Evolutionary conservation across 148 eudicot species (phyloP), one percentile per base, ranked within the genome.

Genomic region (Silene latifolia): DNA sequence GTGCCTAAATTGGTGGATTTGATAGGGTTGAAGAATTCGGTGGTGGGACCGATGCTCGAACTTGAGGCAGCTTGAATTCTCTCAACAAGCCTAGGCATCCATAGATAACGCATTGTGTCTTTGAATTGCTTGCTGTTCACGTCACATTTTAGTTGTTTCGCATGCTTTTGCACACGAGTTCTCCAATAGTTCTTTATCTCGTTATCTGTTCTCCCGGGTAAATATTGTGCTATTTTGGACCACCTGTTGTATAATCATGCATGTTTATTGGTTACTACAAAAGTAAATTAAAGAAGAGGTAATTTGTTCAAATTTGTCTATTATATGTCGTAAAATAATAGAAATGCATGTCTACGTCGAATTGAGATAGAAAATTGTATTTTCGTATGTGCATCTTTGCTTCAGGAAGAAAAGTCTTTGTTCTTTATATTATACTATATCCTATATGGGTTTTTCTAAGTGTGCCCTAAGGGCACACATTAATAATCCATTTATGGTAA

Each of bases 101-200:
- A 85, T 19, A 81, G 57, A 32, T 82, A 78, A 29, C 82, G 84
- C 84, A 88, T 82, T 29, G 88, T 79, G 78, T 86, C 86, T 71
- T 80, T 85, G 81, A 89, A 89, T 78, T 89, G 82, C 80, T 70
- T 51, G 86, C 91, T 89, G 69, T 88, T 88, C 25, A 88, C 87
- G 69, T 89, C 88, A 69, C 85, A 89, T 80, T 88, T 86, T 21
- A 89, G 86, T 60, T 83, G 91, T 63, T 89, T 89, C 1, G 93
- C 93, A 56, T 81, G 86, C 75, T 89, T 89, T 65, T 85, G 82
- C 60, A 89, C 88, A 9, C 87, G 72, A 0, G 93, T 89, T 77
- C 89, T 83, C 91, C 88, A 88, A 42, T 86, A 89, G 72, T 87
- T 87, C 54, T 89, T 89, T 2, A 89, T 85, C 75, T 89, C 93